Evolutionary conservation across 768 basidiomycete genomes (phyloP), one percentile per base, ranked within the genome.

Genomic region (Tricholoma matsutake): DNA sequence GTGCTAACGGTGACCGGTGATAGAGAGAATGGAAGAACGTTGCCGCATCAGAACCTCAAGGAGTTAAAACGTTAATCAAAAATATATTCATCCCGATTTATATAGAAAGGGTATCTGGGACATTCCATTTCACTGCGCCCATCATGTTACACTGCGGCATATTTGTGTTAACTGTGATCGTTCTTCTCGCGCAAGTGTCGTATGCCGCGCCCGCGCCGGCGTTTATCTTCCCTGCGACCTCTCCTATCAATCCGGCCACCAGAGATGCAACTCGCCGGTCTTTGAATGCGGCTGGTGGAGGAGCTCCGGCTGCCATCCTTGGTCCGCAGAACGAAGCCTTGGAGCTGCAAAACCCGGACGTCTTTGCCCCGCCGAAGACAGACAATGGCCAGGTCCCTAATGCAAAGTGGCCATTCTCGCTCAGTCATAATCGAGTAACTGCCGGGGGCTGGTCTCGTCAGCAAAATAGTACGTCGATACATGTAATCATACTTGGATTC

Each of bases 371-470:
- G 47, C 88, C 88, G 3, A 80, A 78, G 6, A 88, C 89, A 0
- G 88, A 90, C 65, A 66, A 74, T 22, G 87, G 88, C 11, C 61
- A 60, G 22, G 73, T 89, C 79, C 76, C 59, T 54, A 87, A 86
- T 63, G 78, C 78, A 62, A 88, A 87, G 65, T 88, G 87, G 87
- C 81, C 86, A 0, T 85, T 87, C 67, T 75, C 81, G 53, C 68
- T 86, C 20, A 86, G 86, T 61, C 85, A 85, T 65, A 86, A 79
- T 65, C 82, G 84, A 34, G 64, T 88, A 6, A 79, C 81, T 56
- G 76, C 78, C 4, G 87, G 86, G n/a, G 87, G 87, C 1, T 88
- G 86, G 86, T 82, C 86, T 29, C 78, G 86, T 51, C 79, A 86
- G 66, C 81, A 87, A 68, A 88, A 85, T 62, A 61, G 86, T 82